These are phyloP conservation scores for Boletus bicolor DNA, from an alignment of 768 basidiomycete species.

Conservation along the genomic window DNA sequence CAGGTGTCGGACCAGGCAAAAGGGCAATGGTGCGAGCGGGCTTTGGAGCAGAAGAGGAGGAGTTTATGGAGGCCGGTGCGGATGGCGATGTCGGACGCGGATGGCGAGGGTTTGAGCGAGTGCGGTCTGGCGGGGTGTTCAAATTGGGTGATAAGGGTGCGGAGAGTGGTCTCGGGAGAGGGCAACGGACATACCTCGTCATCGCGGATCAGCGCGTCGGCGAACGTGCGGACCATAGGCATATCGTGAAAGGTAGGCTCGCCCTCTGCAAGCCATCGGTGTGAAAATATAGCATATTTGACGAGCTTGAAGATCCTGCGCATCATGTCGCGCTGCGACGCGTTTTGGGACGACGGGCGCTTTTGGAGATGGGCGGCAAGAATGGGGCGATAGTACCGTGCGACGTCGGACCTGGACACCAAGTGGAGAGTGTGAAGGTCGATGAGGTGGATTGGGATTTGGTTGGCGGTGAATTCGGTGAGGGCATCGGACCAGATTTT, in stretches of 20 bases:
- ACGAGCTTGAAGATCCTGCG: slow-evolving; percentile 1
- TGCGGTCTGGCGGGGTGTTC: neutral
- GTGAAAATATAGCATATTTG: slow-evolving; percentile 18
- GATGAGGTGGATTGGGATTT: slow-evolving; percentile 13
- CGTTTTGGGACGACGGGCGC: neutral
- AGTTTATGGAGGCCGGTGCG: slow-evolving; percentile 8
- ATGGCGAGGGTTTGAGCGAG: neutral
- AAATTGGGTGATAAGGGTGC: neutral
- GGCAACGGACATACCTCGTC: neutral
- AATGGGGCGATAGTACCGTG: neutral
- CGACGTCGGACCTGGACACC: slow-evolving; percentile 6
- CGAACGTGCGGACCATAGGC: neutral
- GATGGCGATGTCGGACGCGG: neutral
- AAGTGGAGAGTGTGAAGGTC: slow-evolving; percentile 6
- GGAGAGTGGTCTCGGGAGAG: neutral
- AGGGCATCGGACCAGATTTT: slow-evolving; percentile 3
- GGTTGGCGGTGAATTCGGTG: slow-evolving; percentile 7
- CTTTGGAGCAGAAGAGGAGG: slow-evolving; percentile 11
- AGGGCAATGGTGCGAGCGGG: slow-evolving; percentile 1
- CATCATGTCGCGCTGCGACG: neutral
- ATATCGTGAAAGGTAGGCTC: slow-evolving; percentile 13
- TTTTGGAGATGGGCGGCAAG: slow-evolving; percentile 6
- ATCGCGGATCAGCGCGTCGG: neutral
- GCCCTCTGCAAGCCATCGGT: slow-evolving; percentile 10
- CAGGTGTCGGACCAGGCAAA: slow-evolving; percentile 24